These are phyloP conservation scores for Hericium erinaceus DNA, from an alignment of 768 basidiomycete genomes.

Conservation along the genomic window DNA sequence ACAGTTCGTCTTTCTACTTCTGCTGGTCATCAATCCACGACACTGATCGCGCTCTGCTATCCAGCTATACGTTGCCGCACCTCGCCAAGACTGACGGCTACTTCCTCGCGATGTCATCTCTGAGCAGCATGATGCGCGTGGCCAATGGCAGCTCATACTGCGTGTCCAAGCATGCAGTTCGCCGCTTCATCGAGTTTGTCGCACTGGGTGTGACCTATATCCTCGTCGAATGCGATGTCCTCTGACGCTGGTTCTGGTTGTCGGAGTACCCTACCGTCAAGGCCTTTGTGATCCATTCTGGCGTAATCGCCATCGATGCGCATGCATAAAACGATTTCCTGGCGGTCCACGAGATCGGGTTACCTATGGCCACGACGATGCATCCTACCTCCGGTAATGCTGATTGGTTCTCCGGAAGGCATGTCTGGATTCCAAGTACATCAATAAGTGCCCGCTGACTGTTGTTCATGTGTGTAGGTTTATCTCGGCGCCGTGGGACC, in stretches of 20 bases:
- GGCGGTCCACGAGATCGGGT: neutral
- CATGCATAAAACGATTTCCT: neutral
- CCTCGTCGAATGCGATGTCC: too few relatives aligned
- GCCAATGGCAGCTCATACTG: constrained; percentile 3
- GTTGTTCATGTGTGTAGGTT: neutral
- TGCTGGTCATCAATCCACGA: too few relatives aligned
- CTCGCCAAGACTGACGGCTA: constrained; percentile 3
- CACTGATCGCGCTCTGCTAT: too few relatives aligned
- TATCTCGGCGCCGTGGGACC: neutral
- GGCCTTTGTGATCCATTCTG: neutral
- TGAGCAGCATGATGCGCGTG: neutral
- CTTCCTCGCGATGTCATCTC: neutral
- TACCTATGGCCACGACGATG: neutral
- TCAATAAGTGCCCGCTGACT: neutral
- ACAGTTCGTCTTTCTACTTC: neutral
- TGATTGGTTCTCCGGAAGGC: neutral
- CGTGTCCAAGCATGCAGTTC: constrained; percentile 2
- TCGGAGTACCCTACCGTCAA: neutral
- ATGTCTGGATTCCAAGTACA: neutral
- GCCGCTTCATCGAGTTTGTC: constrained; percentile 4
- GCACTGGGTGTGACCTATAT: constrained; percentile 16
- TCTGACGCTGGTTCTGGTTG: too few relatives aligned
- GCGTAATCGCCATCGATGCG: neutral
- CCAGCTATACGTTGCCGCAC: constrained; percentile 1
- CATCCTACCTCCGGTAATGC: neutral